Conservation (phyloP, 148 eudicot genomes). For the Persicaria maculosa region DNA sequence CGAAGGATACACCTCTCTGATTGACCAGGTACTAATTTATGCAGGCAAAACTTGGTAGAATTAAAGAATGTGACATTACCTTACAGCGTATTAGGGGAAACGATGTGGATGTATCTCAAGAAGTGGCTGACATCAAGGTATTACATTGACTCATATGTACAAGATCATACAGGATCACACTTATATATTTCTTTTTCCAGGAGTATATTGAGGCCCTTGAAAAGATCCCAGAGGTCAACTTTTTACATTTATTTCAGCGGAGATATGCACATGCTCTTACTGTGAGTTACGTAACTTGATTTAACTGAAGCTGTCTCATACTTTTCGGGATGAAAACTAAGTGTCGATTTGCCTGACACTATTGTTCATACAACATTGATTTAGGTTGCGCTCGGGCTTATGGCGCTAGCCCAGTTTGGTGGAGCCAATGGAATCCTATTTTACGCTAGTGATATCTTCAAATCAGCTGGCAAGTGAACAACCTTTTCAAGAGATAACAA, state of each 20-base stretch:
- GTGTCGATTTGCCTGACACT: background rate
- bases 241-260: slow-evolving; percentile 23
- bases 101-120: slow-evolving; percentile 19
- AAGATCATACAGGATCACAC: background rate
- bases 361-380: background rate
- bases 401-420: slow-evolving; percentile 14
- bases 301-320: background rate
- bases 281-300: slow-evolving; percentile 18
- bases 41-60: slow-evolving; percentile 26
- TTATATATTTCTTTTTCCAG: background rate
- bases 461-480: slow-evolving; percentile 22
- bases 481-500: background rate
- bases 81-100: slow-evolving; percentile 29
- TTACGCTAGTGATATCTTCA: slow-evolving; percentile 24
- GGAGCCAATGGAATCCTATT: slow-evolving; percentile 21
- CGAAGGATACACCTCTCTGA: background rate
- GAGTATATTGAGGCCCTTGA: slow-evolving; percentile 21
- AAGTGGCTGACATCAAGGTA: slow-evolving; percentile 31
- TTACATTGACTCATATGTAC: background rate
- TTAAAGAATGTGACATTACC: slow-evolving; percentile 21
- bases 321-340: no score
- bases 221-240: slow-evolving; percentile 14
- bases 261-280: slow-evolving; percentile 28
- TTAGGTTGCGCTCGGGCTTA: slow-evolving; percentile 32
- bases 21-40: background rate